These are phyloP conservation scores for Trichoderma endophyticum DNA, from an alignment of 2,329 filamentous ascomycete species.

Conservation along the genomic window DNA sequence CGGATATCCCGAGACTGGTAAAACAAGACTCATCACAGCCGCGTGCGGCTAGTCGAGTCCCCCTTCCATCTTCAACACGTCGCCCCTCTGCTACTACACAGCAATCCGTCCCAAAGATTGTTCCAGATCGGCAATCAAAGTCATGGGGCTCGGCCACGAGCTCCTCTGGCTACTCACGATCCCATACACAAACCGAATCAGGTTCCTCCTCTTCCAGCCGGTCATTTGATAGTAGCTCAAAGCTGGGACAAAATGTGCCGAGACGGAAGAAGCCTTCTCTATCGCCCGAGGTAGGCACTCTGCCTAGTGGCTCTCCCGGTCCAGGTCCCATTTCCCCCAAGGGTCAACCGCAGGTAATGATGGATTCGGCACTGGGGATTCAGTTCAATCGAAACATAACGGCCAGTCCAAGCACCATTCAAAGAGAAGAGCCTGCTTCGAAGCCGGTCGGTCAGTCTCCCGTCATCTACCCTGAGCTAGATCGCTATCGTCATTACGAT, in stretches of 20 bases:
- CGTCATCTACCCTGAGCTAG: conserved; percentile 57
- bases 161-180: conserved; percentile 31
- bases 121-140: conserved; percentile 41
- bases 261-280: conserved; percentile 50
- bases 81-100: conserved; percentile 27
- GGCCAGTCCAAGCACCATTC: conserved; percentile 45
- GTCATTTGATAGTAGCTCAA: conserved; percentile 33
- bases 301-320: conserved; percentile 36
- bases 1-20: conserved; percentile 21
- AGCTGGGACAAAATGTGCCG: conserved; percentile 42
- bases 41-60: conserved; percentile 24
- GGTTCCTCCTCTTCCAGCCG: conserved; percentile 35
- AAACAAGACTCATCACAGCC: conserved; percentile 22
- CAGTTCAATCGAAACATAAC: conserved; percentile 42
- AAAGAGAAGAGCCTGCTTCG: conserved; percentile 38
- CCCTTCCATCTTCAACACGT: conserved; percentile 25
- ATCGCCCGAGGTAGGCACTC: conserved; percentile 36
- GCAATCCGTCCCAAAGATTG: conserved; percentile 21
- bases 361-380: conserved; percentile 34
- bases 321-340: conserved; percentile 44
- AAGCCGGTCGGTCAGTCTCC: conserved; percentile 40
- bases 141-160: conserved; percentile 40
- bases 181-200: conserved; percentile 33
- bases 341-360: conserved; percentile 36
- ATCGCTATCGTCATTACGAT: conserved; percentile 54